Percentiles rank a stretch among this genome's conserved stretches.
These are phyloP conservation scores for Agrostemma githago DNA, from an alignment of 148 eudicot genomes.

Conservation along the genomic window DNA sequence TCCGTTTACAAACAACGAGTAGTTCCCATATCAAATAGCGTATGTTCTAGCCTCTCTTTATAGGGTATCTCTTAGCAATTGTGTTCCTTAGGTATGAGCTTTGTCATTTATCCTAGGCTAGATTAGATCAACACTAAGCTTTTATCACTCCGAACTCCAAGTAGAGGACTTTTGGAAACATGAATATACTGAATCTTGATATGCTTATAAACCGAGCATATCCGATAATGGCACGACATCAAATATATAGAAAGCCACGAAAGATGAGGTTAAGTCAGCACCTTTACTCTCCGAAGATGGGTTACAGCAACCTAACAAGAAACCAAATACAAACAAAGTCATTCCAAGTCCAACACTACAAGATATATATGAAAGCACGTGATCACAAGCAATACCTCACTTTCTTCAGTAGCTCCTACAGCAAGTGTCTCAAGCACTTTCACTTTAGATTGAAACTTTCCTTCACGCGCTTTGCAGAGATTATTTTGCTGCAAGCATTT, in stretches of 20 bases:
- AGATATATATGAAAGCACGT: not conserved
- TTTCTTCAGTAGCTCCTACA: slow-evolving; percentile 73
- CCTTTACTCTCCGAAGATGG: slow-evolving; percentile 76
- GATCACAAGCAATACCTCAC: slow-evolving; percentile 50
- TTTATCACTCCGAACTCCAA: not conserved
- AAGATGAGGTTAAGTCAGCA: slow-evolving; percentile 30
- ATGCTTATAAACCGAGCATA: slow-evolving; percentile 1
- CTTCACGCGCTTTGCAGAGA: slow-evolving; percentile 68
- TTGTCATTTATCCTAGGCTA: not conserved
- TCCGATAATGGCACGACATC: not conserved
- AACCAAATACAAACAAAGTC: slow-evolving; percentile 6
- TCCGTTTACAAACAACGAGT: not conserved
- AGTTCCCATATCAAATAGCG: not conserved
- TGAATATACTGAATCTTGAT: not conserved
- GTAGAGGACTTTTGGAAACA: not conserved
- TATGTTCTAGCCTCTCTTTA: not conserved
- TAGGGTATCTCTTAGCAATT: slow-evolving; percentile 1
- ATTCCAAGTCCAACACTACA: slow-evolving; percentile 5
- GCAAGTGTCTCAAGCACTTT: slow-evolving; percentile 84
- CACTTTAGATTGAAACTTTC: slow-evolving; percentile 61
- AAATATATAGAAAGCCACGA: slow-evolving; percentile 9
- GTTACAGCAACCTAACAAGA: slow-evolving; percentile 55
- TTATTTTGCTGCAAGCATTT: slow-evolving; percentile 60
- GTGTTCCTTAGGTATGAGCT: not conserved
- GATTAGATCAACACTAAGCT: not conserved